Evolutionary conservation across 2,329 filamentous ascomycete species (phyloP).

Genomic region (Colletotrichum orbiculare): DNA sequence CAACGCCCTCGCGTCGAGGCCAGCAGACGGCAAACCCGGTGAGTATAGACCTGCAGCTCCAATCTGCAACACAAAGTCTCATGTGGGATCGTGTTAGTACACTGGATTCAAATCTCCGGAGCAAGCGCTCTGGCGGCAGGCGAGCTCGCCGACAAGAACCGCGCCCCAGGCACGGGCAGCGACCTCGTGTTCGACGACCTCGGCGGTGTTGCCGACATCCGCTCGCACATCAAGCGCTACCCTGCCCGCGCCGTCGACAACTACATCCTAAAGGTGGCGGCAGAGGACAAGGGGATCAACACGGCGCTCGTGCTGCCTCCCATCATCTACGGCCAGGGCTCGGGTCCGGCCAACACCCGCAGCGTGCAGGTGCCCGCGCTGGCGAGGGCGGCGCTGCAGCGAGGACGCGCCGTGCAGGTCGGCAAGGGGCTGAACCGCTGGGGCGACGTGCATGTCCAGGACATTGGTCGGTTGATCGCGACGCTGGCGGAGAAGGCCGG

Average conservation of each 20-base stretch:
- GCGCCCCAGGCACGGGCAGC: slow-evolving; percentile 44
- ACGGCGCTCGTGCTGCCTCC: slow-evolving; percentile 51
- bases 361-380: slow-evolving; percentile 55
- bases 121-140: slow-evolving; percentile 47
- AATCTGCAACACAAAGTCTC: not conserved
- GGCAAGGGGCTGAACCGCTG: slow-evolving; percentile 48
- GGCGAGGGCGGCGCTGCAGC: slow-evolving; percentile 45
- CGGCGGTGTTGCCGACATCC: slow-evolving; percentile 41
- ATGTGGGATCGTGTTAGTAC: not conserved
- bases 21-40: slow-evolving; percentile 16
- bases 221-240: slow-evolving; percentile 42
- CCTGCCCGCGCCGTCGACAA: slow-evolving; percentile 50
- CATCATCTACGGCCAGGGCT: slow-evolving; percentile 52
- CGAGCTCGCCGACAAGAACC: slow-evolving; percentile 46
- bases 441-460: slow-evolving; percentile 50
- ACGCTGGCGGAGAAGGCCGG: slow-evolving; percentile 46
- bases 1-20: slow-evolving; percentile 36
- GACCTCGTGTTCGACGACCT: slow-evolving; percentile 50
- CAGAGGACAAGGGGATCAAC: slow-evolving; percentile 41
- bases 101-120: slow-evolving; percentile 51
- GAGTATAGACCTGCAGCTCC: not conserved
- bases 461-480: slow-evolving; percentile 45
- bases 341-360: slow-evolving; percentile 51
- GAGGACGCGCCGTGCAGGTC: slow-evolving; percentile 46
- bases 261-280: slow-evolving; percentile 46